These are phyloP conservation scores for Monosporozyma aquatica DNA, from an alignment of 805 yeast species.

Conservation along the genomic window DNA sequence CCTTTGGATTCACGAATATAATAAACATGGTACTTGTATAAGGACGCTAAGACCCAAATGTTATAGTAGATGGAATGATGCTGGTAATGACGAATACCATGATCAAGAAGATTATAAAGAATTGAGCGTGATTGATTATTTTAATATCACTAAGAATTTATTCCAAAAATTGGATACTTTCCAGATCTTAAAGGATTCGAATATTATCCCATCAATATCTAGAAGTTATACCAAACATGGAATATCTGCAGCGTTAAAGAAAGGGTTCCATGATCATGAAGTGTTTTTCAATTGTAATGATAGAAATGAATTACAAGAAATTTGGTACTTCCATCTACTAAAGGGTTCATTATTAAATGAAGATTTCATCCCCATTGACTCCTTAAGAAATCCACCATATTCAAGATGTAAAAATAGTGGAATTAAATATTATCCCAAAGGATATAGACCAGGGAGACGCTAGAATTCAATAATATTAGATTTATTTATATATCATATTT, in stretches of 20 bases:
- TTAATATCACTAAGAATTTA: constrained; percentile 47
- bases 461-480: too few species aligned
- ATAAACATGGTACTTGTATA: constrained; percentile 91
- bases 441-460: constrained; percentile 32
- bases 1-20: constrained; percentile 86
- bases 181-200: constrained; percentile 54
- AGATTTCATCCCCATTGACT: constrained; percentile 53
- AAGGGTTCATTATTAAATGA: constrained; percentile 65
- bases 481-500: too few species aligned
- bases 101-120: constrained; percentile 2
- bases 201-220: constrained; percentile 57
- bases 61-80: constrained; percentile 36
- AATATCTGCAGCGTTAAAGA: constrained; percentile 43
- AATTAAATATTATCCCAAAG: constrained; percentile 67
- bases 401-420: constrained; percentile 63
- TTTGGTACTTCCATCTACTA: constrained; percentile 74
- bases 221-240: constrained; percentile 49
- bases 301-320: constrained; percentile 35
- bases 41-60: constrained; percentile 68
- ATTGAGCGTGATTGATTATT: constrained; percentile 57
- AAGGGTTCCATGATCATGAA: constrained; percentile 40
- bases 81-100: not conserved
- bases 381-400: constrained; percentile 32
- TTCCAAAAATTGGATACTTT: constrained; percentile 57
- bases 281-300: constrained; percentile 57